phyloP scores from a whole-genome alignment of 768 basidiomycete genomes.

The Dentipellis fragilis region DNA sequence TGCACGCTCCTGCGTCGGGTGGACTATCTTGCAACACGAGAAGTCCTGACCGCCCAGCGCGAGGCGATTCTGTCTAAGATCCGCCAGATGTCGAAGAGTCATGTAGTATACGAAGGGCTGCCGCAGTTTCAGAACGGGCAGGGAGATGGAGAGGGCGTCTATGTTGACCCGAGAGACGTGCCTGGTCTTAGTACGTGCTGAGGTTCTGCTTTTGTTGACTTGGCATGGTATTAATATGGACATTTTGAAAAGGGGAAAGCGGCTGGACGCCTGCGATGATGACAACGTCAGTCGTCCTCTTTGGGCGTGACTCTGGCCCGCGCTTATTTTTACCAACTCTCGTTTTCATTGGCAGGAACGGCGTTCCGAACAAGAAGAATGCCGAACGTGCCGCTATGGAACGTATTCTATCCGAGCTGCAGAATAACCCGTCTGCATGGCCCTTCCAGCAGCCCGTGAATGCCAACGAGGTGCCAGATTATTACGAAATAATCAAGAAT shows the following conservation, averaged over 20 bases:
- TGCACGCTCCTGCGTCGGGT: slow-evolving; percentile 92
- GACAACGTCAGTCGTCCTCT: slow-evolving; percentile 40
- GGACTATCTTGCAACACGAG: slow-evolving; percentile 76
- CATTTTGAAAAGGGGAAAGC: slow-evolving; percentile 52
- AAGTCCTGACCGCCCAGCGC: slow-evolving; percentile 70
- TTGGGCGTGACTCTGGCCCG: neutral
- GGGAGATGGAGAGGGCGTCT: slow-evolving; percentile 29
- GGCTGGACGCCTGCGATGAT: slow-evolving; percentile 88
- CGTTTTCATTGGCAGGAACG: slow-evolving; percentile 15
- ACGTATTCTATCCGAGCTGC: slow-evolving; percentile 68
- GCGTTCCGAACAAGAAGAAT: slow-evolving; percentile 43
- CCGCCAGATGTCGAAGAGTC: slow-evolving; percentile 74
- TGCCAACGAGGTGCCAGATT: slow-evolving; percentile 71
- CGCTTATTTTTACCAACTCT: slow-evolving; percentile 1
- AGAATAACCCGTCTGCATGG: slow-evolving; percentile 76
- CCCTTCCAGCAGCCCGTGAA: slow-evolving; percentile 81
- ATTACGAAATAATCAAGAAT: slow-evolving; percentile 77
- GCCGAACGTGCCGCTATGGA: slow-evolving; percentile 62
- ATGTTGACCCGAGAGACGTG: slow-evolving; percentile 65
- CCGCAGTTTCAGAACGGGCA: slow-evolving; percentile 60
- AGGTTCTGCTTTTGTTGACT: too few relatives aligned
- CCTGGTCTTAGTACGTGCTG: slow-evolving; percentile 69
- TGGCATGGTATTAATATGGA: too few relatives aligned
- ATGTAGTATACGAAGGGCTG: slow-evolving; percentile 75
- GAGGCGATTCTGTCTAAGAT: slow-evolving; percentile 88